A percentile compares a stretch with the other conserved stretches of the same genome.
phyloP scores from a whole-genome alignment of 202 grass and related monocot species.

The Cymbopogon flexuosus region DNA sequence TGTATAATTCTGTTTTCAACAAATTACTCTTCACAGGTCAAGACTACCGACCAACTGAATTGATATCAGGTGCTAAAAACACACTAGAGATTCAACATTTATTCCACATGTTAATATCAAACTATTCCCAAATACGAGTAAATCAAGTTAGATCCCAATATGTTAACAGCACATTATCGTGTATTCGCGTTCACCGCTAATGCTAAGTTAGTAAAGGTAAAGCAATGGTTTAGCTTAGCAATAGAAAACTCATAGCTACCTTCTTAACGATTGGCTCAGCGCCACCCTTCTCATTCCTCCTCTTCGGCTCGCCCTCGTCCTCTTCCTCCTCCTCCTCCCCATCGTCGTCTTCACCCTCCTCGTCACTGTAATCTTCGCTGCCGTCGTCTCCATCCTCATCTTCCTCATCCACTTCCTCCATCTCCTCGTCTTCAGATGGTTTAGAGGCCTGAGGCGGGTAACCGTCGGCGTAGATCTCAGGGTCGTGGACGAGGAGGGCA shows the following conservation, averaged over 20 bases:
- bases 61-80: neutral
- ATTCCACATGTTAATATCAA: slow-evolving; percentile 19
- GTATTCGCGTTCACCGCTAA: neutral
- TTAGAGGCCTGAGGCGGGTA: slow-evolving; percentile 6
- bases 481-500: slow-evolving; percentile 78
- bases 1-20: neutral
- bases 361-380: slow-evolving; percentile 50
- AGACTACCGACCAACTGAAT: neutral
- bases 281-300: slow-evolving; percentile 45
- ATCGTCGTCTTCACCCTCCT: slow-evolving; percentile 37
- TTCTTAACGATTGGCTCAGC: slow-evolving; percentile 60
- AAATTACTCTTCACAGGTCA: slow-evolving; percentile 10
- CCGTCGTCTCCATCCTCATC: slow-evolving; percentile 29
- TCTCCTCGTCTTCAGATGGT: slow-evolving; percentile 36
- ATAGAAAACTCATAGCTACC: slow-evolving; percentile 32
- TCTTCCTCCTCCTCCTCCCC: slow-evolving; percentile 22
- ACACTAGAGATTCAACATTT: neutral
- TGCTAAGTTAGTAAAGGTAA: neutral
- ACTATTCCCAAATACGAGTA: slow-evolving; percentile 2
- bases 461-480: slow-evolving; percentile 77
- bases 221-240: neutral
- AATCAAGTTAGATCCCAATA: slow-evolving; percentile 20
- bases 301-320: slow-evolving; percentile 44
- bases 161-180: neutral
- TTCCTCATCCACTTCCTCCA: slow-evolving; percentile 28